These are phyloP conservation scores for Emmonsia crescens DNA, from an alignment of 2,329 filamentous ascomycete species.

Conservation along the genomic window DNA sequence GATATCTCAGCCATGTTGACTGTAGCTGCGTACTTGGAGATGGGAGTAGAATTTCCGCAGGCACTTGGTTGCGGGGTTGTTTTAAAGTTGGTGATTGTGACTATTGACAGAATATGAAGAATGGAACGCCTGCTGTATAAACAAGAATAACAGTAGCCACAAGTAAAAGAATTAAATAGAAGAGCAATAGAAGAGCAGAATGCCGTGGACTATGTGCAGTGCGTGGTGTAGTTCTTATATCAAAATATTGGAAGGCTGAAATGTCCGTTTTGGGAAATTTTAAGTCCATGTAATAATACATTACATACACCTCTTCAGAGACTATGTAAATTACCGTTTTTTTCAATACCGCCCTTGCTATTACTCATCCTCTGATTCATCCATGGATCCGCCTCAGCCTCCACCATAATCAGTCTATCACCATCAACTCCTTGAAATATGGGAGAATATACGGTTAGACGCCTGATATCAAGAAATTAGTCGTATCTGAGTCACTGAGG, in stretches of 20 bases:
- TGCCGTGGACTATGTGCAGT: background rate
- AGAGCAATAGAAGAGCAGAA: background rate
- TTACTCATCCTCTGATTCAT: background rate
- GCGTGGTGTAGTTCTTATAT: background rate
- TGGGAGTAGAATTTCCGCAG: background rate
- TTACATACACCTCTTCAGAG: background rate
- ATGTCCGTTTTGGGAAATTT: background rate
- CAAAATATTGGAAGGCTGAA: background rate
- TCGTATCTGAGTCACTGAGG: background rate
- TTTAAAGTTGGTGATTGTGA: background rate
- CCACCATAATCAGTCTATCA: background rate
- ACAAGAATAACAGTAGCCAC: background rate
- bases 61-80: background rate
- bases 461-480: background rate
- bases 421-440: background rate
- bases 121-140: background rate
- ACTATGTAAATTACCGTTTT: background rate
- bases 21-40: background rate
- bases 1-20: slow-evolving; percentile 10
- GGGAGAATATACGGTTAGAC: background rate
- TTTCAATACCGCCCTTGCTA: background rate
- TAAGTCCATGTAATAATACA: background rate
- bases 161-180: background rate
- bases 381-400: background rate
- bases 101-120: background rate